Evolutionary conservation across 352 stramenopile species (phyloP).

Genomic region (Pythium folliculosum): DNA sequence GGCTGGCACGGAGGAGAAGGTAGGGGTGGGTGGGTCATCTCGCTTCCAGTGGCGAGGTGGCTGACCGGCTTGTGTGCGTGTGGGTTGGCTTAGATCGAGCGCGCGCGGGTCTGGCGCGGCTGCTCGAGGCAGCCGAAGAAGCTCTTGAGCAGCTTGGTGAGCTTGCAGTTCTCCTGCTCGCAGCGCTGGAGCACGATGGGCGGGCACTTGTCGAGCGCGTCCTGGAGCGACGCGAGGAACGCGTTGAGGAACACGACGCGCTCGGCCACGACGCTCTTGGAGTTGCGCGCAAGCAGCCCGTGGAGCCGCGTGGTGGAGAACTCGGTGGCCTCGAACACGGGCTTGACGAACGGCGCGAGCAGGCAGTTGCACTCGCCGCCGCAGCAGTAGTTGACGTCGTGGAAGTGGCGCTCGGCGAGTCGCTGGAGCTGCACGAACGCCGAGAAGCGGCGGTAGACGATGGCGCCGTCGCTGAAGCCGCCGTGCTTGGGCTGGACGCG

Average conservation of each 20-base stretch:
- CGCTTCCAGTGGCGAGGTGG: neutral
- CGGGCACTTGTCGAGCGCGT: constrained; percentile 77
- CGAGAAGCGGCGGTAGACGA: constrained; percentile 86
- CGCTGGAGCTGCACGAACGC: constrained; percentile 85
- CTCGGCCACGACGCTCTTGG: constrained; percentile 59
- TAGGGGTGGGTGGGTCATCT: neutral
- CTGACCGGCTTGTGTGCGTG: neutral
- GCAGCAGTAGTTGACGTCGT: constrained; percentile 65
- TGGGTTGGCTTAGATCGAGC: constrained; percentile 20
- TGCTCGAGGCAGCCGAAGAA: constrained; percentile 51
- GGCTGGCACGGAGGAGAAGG: neutral
- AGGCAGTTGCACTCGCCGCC: constrained; percentile 68
- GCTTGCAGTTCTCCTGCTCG: constrained; percentile 81
- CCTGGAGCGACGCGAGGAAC: constrained; percentile 76
- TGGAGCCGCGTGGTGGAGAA: constrained; percentile 60
- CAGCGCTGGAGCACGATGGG: constrained; percentile 71
- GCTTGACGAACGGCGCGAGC: constrained; percentile 65
- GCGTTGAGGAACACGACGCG: constrained; percentile 81
- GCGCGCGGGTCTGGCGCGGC: constrained; percentile 18
- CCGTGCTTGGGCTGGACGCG: constrained; percentile 65
- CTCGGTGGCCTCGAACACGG: constrained; percentile 70
- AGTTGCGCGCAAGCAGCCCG: constrained; percentile 20
- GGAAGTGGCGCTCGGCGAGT: constrained; percentile 65
- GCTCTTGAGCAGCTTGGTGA: constrained; percentile 86
- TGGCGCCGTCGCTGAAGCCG: constrained; percentile 40